Evolutionary conservation across 257 asterid genomes (phyloP).

Genomic region (Solanum habrochaites): DNA sequence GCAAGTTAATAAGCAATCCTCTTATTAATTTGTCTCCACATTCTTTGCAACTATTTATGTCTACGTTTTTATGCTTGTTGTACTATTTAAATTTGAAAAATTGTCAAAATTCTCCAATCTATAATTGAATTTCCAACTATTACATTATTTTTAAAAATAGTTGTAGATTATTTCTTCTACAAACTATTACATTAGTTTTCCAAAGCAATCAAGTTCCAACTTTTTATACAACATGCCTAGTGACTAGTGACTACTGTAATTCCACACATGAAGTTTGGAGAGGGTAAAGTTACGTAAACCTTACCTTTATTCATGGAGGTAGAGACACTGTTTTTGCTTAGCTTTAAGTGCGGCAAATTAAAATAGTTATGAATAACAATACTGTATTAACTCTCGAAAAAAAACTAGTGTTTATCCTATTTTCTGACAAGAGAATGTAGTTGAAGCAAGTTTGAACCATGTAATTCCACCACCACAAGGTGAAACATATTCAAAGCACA

Average conservation of each 20-base stretch:
- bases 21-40: neutral
- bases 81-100: neutral
- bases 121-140: too few species aligned
- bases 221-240: neutral
- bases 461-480: neutral
- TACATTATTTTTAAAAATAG: neutral
- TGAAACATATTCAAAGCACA: neutral
- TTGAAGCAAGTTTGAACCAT: neutral
- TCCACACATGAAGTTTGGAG: too few species aligned
- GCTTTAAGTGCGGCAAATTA: neutral
- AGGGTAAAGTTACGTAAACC: neutral
- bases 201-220: neutral
- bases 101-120: too few species aligned
- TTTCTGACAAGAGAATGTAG: neutral
- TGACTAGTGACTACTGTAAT: neutral
- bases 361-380: neutral
- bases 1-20: neutral
- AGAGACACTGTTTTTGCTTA: neutral
- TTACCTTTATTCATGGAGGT: neutral
- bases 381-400: neutral
- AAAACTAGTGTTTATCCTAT: neutral
- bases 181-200: neutral
- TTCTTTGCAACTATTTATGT: neutral
- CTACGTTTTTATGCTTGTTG: neutral
- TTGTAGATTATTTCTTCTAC: neutral